Evolutionary conservation across 2,329 filamentous ascomycete species (phyloP).

Genomic region (Cytospora chrysosperma): DNA sequence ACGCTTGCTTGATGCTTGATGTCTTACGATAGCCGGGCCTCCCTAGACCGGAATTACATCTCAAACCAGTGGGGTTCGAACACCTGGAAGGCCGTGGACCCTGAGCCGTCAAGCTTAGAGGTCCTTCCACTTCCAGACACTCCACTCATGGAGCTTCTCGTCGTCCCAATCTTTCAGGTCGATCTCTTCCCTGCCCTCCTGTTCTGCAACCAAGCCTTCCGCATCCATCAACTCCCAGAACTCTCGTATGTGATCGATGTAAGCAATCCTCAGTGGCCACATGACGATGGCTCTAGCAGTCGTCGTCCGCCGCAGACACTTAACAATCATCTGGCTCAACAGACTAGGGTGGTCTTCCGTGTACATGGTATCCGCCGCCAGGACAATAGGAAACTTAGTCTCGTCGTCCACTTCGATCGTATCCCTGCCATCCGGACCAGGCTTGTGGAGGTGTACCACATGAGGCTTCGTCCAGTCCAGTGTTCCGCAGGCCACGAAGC

Average conservation of each 20-base stretch:
- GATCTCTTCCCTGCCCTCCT: conserved; percentile 23
- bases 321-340: conserved; percentile 20
- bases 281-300: conserved; percentile 17
- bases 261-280: conserved; percentile 21
- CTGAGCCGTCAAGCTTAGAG: too few relatives aligned
- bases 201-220: conserved; percentile 19
- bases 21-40: too few relatives aligned
- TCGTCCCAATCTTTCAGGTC: conserved; percentile 23
- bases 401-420: conserved; percentile 11
- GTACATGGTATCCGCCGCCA: conserved; percentile 23
- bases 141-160: conserved; percentile 24
- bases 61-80: too few relatives aligned
- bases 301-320: conserved; percentile 13
- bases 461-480: conserved; percentile 22
- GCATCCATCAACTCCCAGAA: conserved; percentile 25
- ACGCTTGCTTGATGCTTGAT: too few relatives aligned
- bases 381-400: conserved; percentile 19
- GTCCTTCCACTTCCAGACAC: conserved; percentile 24
- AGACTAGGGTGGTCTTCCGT: conserved; percentile 20
- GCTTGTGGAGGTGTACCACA: not conserved
- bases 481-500: conserved; percentile 6
- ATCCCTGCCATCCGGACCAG: not conserved
- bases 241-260: conserved; percentile 22
- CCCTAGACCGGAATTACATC: too few relatives aligned
- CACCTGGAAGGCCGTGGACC: too few relatives aligned